phyloP scores from a whole-genome alignment of 2,329 filamentous ascomycete species.

The Blastomyces parvus region DNA sequence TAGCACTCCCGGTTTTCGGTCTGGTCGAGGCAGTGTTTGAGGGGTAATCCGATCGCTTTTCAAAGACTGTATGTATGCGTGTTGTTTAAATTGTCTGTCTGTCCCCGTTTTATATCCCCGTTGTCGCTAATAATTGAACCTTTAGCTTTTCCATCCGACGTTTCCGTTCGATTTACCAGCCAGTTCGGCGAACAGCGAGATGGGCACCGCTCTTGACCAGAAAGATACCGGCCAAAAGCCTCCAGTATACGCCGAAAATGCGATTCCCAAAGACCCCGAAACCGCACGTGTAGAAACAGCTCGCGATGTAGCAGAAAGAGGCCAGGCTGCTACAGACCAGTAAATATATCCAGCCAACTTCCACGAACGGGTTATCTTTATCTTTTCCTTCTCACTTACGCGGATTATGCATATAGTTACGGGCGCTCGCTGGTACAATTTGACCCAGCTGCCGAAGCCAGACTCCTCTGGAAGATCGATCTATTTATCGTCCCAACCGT shows the following conservation, averaged over 20 bases:
- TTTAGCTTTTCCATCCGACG: not conserved
- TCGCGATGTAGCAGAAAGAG: conserved; percentile 35
- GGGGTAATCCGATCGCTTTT: not conserved
- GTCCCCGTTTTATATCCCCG: not conserved
- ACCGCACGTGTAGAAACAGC: conserved; percentile 10
- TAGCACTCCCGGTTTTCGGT: not conserved
- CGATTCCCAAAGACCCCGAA: not conserved
- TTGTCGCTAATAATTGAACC: not conserved
- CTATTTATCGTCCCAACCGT: conserved; percentile 57
- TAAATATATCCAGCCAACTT: conserved; percentile 19
- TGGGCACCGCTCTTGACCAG: not conserved
- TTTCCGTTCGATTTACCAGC: too few relatives aligned
- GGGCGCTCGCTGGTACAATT: conserved; percentile 45
- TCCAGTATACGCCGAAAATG: not conserved
- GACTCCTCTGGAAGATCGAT: conserved; percentile 56
- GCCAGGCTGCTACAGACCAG: conserved; percentile 42
- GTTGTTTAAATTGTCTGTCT: not conserved
- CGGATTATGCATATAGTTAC: conserved; percentile 28
- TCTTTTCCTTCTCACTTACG: conserved; percentile 10
- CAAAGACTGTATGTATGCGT: not conserved
- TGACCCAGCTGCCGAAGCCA: conserved; percentile 48
- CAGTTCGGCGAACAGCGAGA: not conserved
- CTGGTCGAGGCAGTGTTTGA: not conserved
- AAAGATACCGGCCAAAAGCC: not conserved
- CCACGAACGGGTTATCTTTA: not conserved